Conservation (phyloP, 2,329 filamentous ascomycete species). For the Diaporthe amygdali region DNA sequence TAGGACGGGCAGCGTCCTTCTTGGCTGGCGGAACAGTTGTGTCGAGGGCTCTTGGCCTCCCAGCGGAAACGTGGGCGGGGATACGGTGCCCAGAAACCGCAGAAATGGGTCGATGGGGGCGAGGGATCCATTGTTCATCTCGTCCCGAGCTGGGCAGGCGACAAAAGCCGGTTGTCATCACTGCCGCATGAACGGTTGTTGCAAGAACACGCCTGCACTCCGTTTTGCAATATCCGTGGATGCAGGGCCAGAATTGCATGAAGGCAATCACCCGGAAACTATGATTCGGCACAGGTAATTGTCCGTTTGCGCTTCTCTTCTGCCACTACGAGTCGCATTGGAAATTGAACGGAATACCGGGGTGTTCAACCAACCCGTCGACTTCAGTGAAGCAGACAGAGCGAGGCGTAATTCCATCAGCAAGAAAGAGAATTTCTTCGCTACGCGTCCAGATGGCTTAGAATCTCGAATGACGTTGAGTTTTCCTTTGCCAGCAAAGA, state of each 20-base stretch:
- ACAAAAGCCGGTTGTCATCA: background rate
- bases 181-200: background rate
- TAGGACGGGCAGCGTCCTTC: background rate
- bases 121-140: conserved; percentile 7
- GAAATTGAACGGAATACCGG: conserved; percentile 2
- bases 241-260: background rate
- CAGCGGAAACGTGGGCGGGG: conserved; percentile 11
- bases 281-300: background rate
- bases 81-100: conserved; percentile 8
- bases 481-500: background rate
- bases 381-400: background rate
- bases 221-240: background rate
- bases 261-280: background rate
- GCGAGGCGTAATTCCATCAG: background rate
- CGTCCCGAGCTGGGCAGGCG: background rate
- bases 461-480: background rate
- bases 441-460: background rate
- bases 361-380: background rate
- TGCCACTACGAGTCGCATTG: background rate
- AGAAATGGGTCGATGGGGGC: conserved; percentile 7
- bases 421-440: background rate
- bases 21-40: conserved; percentile 11
- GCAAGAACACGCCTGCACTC: background rate
- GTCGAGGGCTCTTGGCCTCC: conserved; percentile 13
- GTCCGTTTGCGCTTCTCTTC: background rate